phyloP scores from a whole-genome alignment of 306 rosid species.

The Trifolium pratense region DNA sequence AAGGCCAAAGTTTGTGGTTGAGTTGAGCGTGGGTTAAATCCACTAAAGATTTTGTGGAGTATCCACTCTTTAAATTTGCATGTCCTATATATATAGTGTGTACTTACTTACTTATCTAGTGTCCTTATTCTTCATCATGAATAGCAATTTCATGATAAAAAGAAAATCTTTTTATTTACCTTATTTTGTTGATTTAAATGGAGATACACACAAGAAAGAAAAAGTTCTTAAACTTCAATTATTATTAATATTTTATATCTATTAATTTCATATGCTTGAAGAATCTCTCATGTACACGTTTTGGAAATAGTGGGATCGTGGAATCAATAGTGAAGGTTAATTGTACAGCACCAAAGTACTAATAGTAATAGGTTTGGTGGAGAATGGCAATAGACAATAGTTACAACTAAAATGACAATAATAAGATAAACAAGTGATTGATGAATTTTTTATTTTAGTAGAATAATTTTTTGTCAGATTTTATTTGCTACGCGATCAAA shows the following conservation, averaged over 20 bases:
- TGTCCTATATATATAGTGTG: slow-evolving; percentile 40
- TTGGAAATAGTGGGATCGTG: slow-evolving; percentile 33
- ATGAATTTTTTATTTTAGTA: no score
- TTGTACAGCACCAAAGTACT: slow-evolving; percentile 22
- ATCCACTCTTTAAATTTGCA: slow-evolving; percentile 53
- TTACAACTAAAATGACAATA: no score
- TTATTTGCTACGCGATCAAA: no score
- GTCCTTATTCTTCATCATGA: slow-evolving; percentile 48
- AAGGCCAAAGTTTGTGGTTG: slow-evolving; percentile 34
- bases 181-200: slow-evolving; percentile 21
- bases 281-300: slow-evolving; percentile 41
- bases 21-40: slow-evolving; percentile 64
- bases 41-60: slow-evolving; percentile 58
- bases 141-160: neutral
- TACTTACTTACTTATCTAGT: slow-evolving; percentile 45
- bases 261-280: slow-evolving; percentile 19
- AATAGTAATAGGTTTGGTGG: slow-evolving; percentile 10
- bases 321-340: slow-evolving; percentile 37
- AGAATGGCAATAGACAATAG: no score
- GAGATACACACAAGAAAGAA: slow-evolving; percentile 17
- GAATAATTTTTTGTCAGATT: no score
- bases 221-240: slow-evolving; percentile 18
- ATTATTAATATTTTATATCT: slow-evolving; percentile 30
- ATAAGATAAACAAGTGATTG: no score
- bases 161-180: slow-evolving; percentile 31